phyloP scores from a whole-genome alignment of 768 basidiomycete genomes.

The Termitomyces sp. region DNA sequence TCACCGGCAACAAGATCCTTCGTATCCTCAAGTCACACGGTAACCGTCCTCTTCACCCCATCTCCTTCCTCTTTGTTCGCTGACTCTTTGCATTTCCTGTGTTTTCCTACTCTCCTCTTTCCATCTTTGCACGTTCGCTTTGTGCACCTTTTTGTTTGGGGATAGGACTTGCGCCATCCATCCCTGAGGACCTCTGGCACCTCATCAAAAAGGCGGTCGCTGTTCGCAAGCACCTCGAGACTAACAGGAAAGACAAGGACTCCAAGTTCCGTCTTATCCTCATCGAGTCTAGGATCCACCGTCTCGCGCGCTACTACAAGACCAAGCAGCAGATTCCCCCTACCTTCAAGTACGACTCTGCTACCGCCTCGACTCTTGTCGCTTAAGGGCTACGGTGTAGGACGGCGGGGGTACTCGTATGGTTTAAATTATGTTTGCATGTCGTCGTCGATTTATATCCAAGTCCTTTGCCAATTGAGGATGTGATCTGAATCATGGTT shows the following conservation, averaged over 20 bases:
- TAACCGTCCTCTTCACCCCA: slow-evolving; percentile 33
- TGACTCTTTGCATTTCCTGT: slow-evolving; percentile 17
- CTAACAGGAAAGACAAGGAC: slow-evolving; percentile 99
- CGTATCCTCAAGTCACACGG: slow-evolving; percentile 95
- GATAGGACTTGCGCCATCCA: slow-evolving; percentile 91
- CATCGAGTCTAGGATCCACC: slow-evolving; percentile 98
- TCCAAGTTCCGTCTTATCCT: slow-evolving; percentile 93
- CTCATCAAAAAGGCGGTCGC: slow-evolving; percentile 99
- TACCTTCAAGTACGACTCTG: slow-evolving; percentile 98
- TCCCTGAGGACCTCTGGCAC: slow-evolving; percentile 99
- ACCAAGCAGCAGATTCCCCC: slow-evolving; percentile 96
- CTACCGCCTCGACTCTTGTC: slow-evolving; percentile 88
- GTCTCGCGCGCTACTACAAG: slow-evolving; percentile 97
- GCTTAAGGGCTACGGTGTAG: slow-evolving; percentile 38
- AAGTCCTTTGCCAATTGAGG: no score
- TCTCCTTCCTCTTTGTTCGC: not conserved
- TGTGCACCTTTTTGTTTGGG: slow-evolving; percentile 44
- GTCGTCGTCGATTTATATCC: not conserved
- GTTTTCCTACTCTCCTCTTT: slow-evolving; percentile 13
- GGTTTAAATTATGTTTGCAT: not conserved
- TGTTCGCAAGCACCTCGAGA: slow-evolving; percentile 97
- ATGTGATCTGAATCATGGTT: no score
- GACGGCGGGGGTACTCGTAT: not conserved
- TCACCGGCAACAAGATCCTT: slow-evolving; percentile 99
- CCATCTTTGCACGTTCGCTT: slow-evolving; percentile 9